Base-by-base conservation (phyloP, 441 rosid species). In the Bruguiera hainesii region DNA sequence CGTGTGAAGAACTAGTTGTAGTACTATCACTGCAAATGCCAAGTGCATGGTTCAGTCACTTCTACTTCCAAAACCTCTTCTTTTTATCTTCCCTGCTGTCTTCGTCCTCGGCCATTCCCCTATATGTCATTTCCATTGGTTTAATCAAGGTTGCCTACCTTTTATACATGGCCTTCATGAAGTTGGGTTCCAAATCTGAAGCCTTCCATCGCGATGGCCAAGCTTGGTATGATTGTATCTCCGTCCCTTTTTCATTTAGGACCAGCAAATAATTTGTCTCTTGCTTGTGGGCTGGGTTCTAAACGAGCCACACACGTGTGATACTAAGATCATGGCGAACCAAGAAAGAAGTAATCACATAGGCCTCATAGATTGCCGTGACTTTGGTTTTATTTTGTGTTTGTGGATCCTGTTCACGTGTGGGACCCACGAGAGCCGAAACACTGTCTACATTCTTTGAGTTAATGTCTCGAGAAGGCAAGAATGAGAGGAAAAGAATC, bases 161-260 rank as follows among this genome's bases (percentile, higher is more conserved):
- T 65, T 42, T 30, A 57, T 50, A 67, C 75, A 93, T 95, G 98
- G 97, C 97, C 56, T 79, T 80, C 86, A 71, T 87, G 95, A 90
- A 77, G 83, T 75, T 95, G 60, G 99, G 98, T 71, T 95, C 99
- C 31, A 95, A 95, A 85, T 81, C 96, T 65, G 96, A 95, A 25
- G 84, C 76, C 39, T 92, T 95, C 80, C 90, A 73, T 75, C 88
- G 77, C 21, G 90, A 83, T 28, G 95, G 93, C 68, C 81, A 82
- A 37, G 75, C 85, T 56, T 92, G 99, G 99, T 95, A 13, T 49
- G 55, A 7, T 5, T 68, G n/a, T 30, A 5, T 1, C 48, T 42
- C 18, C 15, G 18, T 42, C 19, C 10, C 18, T 0, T 15, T 4
- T 28, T 33, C 61, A 25, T 58, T n/a, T 33, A 7, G 1, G 37